Base-by-base conservation (phyloP, 2,329 filamentous ascomycete genomes). In the Rhytidhysteron rufulum region DNA sequence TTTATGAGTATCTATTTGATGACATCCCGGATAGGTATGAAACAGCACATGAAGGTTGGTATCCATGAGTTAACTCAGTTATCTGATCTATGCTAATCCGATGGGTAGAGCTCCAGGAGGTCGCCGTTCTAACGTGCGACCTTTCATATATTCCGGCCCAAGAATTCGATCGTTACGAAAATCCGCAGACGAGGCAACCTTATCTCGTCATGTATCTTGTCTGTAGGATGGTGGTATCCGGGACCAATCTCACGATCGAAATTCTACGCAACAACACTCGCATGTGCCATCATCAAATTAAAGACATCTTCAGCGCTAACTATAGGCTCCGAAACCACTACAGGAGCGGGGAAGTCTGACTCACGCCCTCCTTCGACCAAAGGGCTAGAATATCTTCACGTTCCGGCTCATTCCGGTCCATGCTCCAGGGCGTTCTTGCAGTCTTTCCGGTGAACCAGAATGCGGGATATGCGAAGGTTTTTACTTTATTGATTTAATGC, bases 211-310 rank as follows among this genome's bases (percentile, higher is more conserved):
- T 20, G n/a, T 22, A 35, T 24, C 33, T 35, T 13, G n/a, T 19
- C 4, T 35, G 33, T 13, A 35, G 24, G 11, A 35, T 35, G 33
- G 33, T 35, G 17, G 19, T 35, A 13, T 35, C 33, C 24, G 33
- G 33, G n/a, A 19, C 16, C 11, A 35, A 15, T 6, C 11, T 35
- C 17, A 35, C 33, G 3, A 20, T 35, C n/a, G 33, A 35, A 16
- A 35, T 35, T 20, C 33, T 35, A 3, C 24, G 33, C 17, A 35
- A 35, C 17, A 19, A 24, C 11, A 35, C 11, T 4, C 17, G 19
- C 13, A 15, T 20, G 5, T 35, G 33, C 33, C 20, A 22, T 13
- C 7, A n/a, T 22, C 15, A 35, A 35, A 35, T 35, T 16, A n/a
- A 13, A 19, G 33, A 35, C 33, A 22, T 35, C n/a, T 9, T 13